Evolutionary conservation across 768 basidiomycete genomes (phyloP), one percentile per base, ranked within the genome.

Genomic region (Amanita rubescens): DNA sequence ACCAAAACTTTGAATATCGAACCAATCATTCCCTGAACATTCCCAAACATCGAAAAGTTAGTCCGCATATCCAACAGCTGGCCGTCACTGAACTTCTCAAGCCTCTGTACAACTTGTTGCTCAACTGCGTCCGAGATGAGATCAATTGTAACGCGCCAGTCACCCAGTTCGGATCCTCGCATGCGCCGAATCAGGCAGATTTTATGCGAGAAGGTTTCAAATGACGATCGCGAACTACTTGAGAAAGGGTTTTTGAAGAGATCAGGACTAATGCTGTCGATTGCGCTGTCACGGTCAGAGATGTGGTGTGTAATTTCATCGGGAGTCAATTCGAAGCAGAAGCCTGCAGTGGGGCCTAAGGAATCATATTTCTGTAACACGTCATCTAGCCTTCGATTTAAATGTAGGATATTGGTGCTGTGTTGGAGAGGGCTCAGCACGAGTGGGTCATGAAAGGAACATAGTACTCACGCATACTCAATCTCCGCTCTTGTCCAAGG

Each of bases 401-500:
- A 47, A 47, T 33, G 12, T 47, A 25, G 30, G 24, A 47, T 33
- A n/a, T n/a, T 42, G 41, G 12, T 17, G 41, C 41, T 42, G 41
- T 17, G 41, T 42, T 42, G 41, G 41, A 42, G 41, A 19, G 41
- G n/a, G 41, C 41, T 42, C 41, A 42, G 41, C 41, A 42, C 41
- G 41, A 42, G 41, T 42, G 41, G 41, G 19, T 42, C 41, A 12
- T 42, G 41, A 42, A 20, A 42, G 41, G n/a, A 42, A 42, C 41
- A 42, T 47, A n/a, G n/a, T n/a, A 47, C 45, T 47, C 30, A 47
- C 45, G 45, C 45, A 47, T 25, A 25, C 45, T 47, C 15, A n/a
- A 47, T 56, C 49, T 52, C 55, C 49, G 20, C 49, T 49, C 47
- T 42, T 50, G 55, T 56, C 55, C 55, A 56, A 49, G 55, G 50